phyloP scores from a whole-genome alignment of 1,284 basidiomycete genomes.

The Tilletia setariae region DNA sequence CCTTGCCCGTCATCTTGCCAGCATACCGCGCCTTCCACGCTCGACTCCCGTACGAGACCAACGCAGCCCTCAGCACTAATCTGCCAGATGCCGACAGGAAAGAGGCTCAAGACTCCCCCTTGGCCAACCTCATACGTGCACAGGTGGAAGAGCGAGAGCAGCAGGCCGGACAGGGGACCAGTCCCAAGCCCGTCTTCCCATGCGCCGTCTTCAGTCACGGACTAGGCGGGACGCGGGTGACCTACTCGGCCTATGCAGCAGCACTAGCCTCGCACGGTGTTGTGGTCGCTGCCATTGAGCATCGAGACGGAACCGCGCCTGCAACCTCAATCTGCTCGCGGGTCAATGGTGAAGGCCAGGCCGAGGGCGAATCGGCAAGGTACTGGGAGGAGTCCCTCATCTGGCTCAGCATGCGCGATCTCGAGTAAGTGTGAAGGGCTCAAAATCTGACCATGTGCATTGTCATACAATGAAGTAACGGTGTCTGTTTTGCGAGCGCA shows the following conservation, averaged over 20 bases:
- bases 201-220: constrained; percentile 46
- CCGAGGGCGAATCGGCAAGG: not conserved
- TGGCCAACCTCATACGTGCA: constrained; percentile 14
- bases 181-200: constrained; percentile 22
- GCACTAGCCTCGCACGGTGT: constrained; percentile 38
- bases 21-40: constrained; percentile 32
- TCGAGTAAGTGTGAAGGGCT: constrained; percentile 18
- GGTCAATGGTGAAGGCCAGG: not conserved
- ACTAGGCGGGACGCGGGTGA: constrained; percentile 37
- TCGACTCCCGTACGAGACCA: constrained; percentile 22
- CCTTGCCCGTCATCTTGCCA: constrained; percentile 34
- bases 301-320: constrained; percentile 39
- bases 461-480: too few relatives aligned
- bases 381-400: constrained; percentile 18
- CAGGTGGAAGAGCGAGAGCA: not conserved
- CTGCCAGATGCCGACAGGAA: not conserved
- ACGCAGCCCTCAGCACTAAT: constrained; percentile 9
- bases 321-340: constrained; percentile 29
- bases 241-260: constrained; percentile 38
- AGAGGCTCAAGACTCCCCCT: not conserved
- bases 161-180: not conserved
- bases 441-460: too few relatives aligned
- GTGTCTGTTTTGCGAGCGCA: not conserved
- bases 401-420: constrained; percentile 33
- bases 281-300: constrained; percentile 45